phyloP scores from a whole-genome alignment of 1,139 yeast genomes.

The Zygoascus hellenicus region DNA sequence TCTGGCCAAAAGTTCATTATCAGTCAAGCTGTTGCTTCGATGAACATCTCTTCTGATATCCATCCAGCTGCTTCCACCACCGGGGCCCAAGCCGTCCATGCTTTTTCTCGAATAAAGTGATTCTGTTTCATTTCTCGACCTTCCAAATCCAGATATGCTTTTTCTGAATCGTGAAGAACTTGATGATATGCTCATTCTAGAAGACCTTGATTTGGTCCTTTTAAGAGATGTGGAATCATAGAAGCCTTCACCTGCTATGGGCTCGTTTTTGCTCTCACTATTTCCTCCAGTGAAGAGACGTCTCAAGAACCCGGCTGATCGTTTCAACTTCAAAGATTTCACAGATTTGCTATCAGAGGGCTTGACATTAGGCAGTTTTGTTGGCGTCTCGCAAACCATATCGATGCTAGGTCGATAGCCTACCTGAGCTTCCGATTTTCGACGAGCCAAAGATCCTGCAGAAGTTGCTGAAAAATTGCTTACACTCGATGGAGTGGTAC shows the following conservation, averaged over 20 bases:
- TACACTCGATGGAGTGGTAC: conserved; percentile 34
- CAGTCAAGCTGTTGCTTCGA: conserved; percentile 68
- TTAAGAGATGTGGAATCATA: conserved; percentile 13
- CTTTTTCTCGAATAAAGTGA: conserved; percentile 11
- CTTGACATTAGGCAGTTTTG: conserved; percentile 21
- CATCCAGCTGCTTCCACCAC: conserved; percentile 37
- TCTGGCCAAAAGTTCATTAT: conserved; percentile 63
- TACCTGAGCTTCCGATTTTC: conserved; percentile 36
- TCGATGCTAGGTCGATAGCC: not conserved
- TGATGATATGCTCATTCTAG: conserved; percentile 22
- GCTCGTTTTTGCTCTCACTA: conserved; percentile 4
- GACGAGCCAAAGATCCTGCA: conserved; percentile 79
- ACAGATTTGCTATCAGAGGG: conserved; percentile 14
- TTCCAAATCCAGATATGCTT: conserved; percentile 11
- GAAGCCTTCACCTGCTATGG: not conserved
- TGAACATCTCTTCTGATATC: conserved; percentile 56
- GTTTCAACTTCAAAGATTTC: conserved; percentile 25
- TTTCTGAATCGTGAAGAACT: conserved; percentile 18
- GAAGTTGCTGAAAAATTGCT: conserved; percentile 72
- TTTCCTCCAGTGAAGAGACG: conserved; percentile 39
- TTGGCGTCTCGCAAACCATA: conserved; percentile 20
- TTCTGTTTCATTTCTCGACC: not conserved
- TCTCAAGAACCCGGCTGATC: conserved; percentile 47
- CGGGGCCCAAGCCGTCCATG: not conserved
- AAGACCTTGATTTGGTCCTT: conserved; percentile 25